Base-by-base conservation (phyloP, 2,329 filamentous ascomycete species). In the Diaporthe citrichinensis region DNA sequence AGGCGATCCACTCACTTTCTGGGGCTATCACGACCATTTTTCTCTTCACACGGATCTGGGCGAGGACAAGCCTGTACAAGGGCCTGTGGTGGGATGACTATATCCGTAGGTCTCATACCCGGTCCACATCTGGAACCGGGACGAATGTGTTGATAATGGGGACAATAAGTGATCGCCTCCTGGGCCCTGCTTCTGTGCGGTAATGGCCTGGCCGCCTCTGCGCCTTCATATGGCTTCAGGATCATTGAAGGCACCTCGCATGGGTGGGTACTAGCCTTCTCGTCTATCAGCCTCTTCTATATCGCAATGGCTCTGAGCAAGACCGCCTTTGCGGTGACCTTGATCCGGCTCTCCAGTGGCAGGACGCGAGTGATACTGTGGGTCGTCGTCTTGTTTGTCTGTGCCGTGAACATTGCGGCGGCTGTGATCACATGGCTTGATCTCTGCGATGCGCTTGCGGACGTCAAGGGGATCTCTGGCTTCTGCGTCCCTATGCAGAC, bases 11-110 rank as follows among this genome's bases (percentile, higher is more conserved):
- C 55, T 65, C 71, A 28, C 53, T 61, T 25, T 76, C 62, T 1
- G 74, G 41, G 4, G 67, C 71, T 12, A 46, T 76, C 15, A 76
- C 74, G 2, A 76, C 74, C 14, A 49, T 76, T n/a, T 76, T 76
- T 20, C 74, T 76, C 10, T 65, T 71, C 53, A 74, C 71, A 15
- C 46, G 71, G n/a, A 39, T 76, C 23, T 76, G 71, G 71, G 74
- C 74, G 3, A 46, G 71, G 34, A 61, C 55, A n/a, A 76, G 46
- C 15, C 15, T 69, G 28, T 73, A 76, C 62, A 74, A 71, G 10
- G 71, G 62, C 4, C 39, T 76, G 9, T 76, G 71, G 74, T 62
- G 71, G 71, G 74, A 76, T 17, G 74, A 76, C 17, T 74, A 76
- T 31, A 73, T 76, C 6, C 17, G 71, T 76, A 59, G 41, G 74